Base-by-base conservation (phyloP, 768 basidiomycete species). In the Pulveroboletus sp. region DNA sequence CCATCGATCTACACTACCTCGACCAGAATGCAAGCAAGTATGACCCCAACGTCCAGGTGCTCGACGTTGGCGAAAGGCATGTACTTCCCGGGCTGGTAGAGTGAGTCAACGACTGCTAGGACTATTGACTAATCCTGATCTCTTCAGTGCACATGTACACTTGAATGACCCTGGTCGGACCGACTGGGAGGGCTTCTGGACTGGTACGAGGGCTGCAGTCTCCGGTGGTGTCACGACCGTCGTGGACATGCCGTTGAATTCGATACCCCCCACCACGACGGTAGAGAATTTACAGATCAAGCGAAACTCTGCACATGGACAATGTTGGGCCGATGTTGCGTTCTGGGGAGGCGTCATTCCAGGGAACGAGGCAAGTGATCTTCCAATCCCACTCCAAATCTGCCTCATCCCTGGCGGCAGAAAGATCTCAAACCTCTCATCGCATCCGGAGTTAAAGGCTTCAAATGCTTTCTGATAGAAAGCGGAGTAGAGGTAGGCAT, bases 231-330 rank as follows among this genome's bases (percentile, higher is more conserved):
- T 97, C n/a, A 97, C 94, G 8, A 91, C 92, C 6, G 73, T 98
- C 19, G 85, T 97, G 27, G 96, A 98, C 70, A 99, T 98, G 95
- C 96, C 95, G 3, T 74, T 99, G 47, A 97, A 99, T 68, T 95
- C 93, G 2, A 89, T 98, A 46, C 95, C 95, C 1, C 93, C 96
- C 0, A 97, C 96, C 1, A 94, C 92, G 2, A 93, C 91, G 0
- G 78, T 92, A 8, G 71, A 71, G 6, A 83, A 95, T 62, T 76
- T 98, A 9, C 69, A 80, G 39, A 59, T 71, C 23, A 98, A 98
- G 73, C 77, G 81, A 6, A 62, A 65, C 11, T 88, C 85, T 1
- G 91, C 95, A 3, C 59, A 67, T 42, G 82, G 80, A 3, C 85
- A 93, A 60, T 70, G 76, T 81, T 36, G 81, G 87, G 7, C 91